Evolutionary conservation across 1,284 basidiomycete species (phyloP), one percentile per base, ranked within the genome.

Genomic region (Rhodotorula sp.): DNA sequence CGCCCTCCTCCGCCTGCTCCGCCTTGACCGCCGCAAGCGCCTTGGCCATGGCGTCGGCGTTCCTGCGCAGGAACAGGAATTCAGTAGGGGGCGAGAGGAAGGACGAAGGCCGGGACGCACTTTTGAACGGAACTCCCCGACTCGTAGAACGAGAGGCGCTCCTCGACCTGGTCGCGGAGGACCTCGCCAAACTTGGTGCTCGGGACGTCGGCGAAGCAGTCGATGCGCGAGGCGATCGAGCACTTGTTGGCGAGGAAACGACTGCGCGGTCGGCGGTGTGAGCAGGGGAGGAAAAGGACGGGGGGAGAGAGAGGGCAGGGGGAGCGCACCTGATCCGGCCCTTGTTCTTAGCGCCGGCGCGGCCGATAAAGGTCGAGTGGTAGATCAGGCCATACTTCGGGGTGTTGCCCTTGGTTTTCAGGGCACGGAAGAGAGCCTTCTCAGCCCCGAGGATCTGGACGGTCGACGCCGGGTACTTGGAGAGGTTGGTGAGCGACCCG

Each of bases 371-470:
- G 29, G 92, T 88, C 79, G 77, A 78, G 83, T 96, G 92, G 83
- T 94, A 96, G 78, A 97, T 87, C 60, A 96, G 87, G 80, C 94
- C 94, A 80, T 96, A 96, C 91, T 94, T 80, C 8, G 67, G 61
- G 94, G 96, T 98, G 84, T 98, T 94, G 80, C 97, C 94, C 84
- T 98, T 99, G 70, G 97, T 98, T 85, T 99, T 99, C 77, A 99
- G 85, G 8, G 96, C 97, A 74, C 97, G 87, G 88, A 99, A 99
- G 61, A 99, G 87, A 13, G 96, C 96, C 85, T 99, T 99, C 84
- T 99, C 96, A 25, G 97, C 97, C 79, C 96, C 96, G 46, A 99
- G 87, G 78, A 99, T 98, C 84, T 99, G 97, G 29, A 99, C 91
- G 1, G 96, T 99, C 82, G 92, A 96, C 17, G 96, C 96, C 36